Evolutionary conservation across 345 rosid species (phyloP).

Genomic region (Populus simonii): DNA sequence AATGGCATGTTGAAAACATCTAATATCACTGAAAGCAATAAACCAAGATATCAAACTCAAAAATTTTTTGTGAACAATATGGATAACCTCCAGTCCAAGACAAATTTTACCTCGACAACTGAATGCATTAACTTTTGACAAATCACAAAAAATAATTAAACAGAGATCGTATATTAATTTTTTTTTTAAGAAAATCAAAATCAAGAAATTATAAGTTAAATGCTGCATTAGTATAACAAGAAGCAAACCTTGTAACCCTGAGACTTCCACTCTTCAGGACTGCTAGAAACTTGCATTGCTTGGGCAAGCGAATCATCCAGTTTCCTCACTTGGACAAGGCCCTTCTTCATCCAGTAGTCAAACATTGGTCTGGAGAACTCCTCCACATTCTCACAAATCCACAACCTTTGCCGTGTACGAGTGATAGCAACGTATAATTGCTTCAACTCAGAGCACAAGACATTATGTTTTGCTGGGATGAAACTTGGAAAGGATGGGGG

Average conservation of each 20-base stretch:
- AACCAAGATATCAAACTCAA: background rate
- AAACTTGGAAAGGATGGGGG: constrained; percentile 30
- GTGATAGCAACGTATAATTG: constrained; percentile 54
- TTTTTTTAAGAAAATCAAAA: background rate
- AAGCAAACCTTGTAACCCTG: constrained; percentile 40
- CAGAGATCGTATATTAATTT: too few species aligned
- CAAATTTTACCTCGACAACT: background rate
- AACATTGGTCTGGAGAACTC: constrained; percentile 40
- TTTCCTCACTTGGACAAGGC: constrained; percentile 34
- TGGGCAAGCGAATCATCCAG: constrained; percentile 37
- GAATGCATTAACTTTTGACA: background rate
- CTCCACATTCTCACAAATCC: constrained; percentile 45
- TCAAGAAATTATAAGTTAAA: background rate
- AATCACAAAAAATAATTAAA: too few species aligned
- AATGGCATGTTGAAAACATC: background rate
- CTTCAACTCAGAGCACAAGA: constrained; percentile 50
- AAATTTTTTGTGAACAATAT: background rate
- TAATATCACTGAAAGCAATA: background rate
- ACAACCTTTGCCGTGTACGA: constrained; percentile 50
- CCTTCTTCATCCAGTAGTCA: constrained; percentile 34
- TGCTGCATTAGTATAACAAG: background rate
- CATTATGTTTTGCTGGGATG: constrained; percentile 31
- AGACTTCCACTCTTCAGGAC: constrained; percentile 45
- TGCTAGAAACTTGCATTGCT: constrained; percentile 46
- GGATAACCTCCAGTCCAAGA: background rate